A percentile compares a stretch with the other conserved stretches of the same genome.
Evolutionary conservation across 2,329 filamentous ascomycete genomes (phyloP).

Genomic region (Calycina marina): DNA sequence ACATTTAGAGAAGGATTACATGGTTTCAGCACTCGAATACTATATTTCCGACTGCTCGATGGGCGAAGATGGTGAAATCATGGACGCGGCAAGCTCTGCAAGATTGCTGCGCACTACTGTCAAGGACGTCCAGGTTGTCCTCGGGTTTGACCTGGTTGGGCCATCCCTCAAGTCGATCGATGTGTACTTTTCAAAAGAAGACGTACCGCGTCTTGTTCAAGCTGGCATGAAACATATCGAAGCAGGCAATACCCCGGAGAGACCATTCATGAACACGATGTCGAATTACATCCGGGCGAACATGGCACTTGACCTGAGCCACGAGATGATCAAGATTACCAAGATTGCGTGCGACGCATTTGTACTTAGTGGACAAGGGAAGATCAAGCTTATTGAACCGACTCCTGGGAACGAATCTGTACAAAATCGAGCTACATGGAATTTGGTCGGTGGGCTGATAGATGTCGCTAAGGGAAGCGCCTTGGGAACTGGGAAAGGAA

Average conservation of each 20-base stretch:
- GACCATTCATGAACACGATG: slow-evolving; percentile 27
- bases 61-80: slow-evolving; percentile 10
- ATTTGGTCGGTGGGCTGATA: slow-evolving; percentile 14
- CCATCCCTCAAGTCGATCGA: slow-evolving; percentile 26
- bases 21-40: slow-evolving; percentile 21
- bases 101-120: slow-evolving; percentile 11
- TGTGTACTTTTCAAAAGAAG: slow-evolving; percentile 26
- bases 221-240: slow-evolving; percentile 11
- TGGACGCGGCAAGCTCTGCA: slow-evolving; percentile 5
- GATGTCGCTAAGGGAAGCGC: slow-evolving; percentile 8
- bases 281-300: slow-evolving; percentile 25
- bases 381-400: slow-evolving; percentile 25
- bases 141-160: slow-evolving; percentile 19
- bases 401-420: slow-evolving; percentile 5
- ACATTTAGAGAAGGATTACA: slow-evolving; percentile 24
- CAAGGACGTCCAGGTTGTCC: slow-evolving; percentile 15
- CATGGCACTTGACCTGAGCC: slow-evolving; percentile 26
- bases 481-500: slow-evolving; percentile 2
- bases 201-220: slow-evolving; percentile 22
- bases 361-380: slow-evolving; percentile 25
- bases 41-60: slow-evolving; percentile 16
- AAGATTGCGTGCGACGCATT: slow-evolving; percentile 28
- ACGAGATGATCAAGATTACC: slow-evolving; percentile 26
- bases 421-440: slow-evolving; percentile 12
- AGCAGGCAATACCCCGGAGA: not conserved